phyloP scores from a whole-genome alignment of 306 rosid genomes.

The Prunus kanzakura region DNA sequence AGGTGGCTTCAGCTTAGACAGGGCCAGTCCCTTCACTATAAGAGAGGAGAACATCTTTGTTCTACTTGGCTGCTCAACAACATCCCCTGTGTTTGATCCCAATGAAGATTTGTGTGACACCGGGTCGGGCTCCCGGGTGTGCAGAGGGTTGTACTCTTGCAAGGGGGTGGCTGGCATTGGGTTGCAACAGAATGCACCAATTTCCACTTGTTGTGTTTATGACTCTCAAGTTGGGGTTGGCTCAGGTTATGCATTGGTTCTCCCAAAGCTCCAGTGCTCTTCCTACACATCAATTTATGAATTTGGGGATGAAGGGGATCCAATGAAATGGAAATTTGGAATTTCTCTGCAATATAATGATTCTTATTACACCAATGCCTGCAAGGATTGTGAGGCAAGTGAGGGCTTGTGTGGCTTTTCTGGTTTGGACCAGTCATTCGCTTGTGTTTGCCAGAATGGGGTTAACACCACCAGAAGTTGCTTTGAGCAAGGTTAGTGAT shows the following conservation, averaged over 20 bases:
- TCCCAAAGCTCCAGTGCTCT: slow-evolving; percentile 55
- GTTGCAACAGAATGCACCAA: slow-evolving; percentile 36
- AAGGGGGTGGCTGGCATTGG: slow-evolving; percentile 50
- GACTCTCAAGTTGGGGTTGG: slow-evolving; percentile 34
- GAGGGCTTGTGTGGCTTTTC: slow-evolving; percentile 49
- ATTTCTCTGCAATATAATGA: slow-evolving; percentile 43
- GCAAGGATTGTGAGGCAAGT: slow-evolving; percentile 46
- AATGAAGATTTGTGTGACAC: slow-evolving; percentile 46
- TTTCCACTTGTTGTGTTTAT: slow-evolving; percentile 52
- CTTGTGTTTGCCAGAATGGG: slow-evolving; percentile 46
- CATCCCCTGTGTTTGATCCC: slow-evolving; percentile 48
- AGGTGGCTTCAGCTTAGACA: slow-evolving; percentile 45
- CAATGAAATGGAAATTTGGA: slow-evolving; percentile 53
- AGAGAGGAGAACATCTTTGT: slow-evolving; percentile 44
- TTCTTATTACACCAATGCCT: slow-evolving; percentile 31
- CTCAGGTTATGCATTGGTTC: slow-evolving; percentile 42
- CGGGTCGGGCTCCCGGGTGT: slow-evolving; percentile 43
- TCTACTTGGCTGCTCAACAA: slow-evolving; percentile 51
- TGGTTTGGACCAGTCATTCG: slow-evolving; percentile 38
- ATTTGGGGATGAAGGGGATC: slow-evolving; percentile 55
- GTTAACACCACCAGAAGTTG: slow-evolving; percentile 38
- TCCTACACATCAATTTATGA: slow-evolving; percentile 45
- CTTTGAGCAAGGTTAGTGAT: slow-evolving; percentile 40
- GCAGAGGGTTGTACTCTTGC: slow-evolving; percentile 53
- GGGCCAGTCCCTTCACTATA: slow-evolving; percentile 38